Conservation (phyloP, 2,329 filamentous ascomycete genomes). For the Epichloe sibirici region DNA sequence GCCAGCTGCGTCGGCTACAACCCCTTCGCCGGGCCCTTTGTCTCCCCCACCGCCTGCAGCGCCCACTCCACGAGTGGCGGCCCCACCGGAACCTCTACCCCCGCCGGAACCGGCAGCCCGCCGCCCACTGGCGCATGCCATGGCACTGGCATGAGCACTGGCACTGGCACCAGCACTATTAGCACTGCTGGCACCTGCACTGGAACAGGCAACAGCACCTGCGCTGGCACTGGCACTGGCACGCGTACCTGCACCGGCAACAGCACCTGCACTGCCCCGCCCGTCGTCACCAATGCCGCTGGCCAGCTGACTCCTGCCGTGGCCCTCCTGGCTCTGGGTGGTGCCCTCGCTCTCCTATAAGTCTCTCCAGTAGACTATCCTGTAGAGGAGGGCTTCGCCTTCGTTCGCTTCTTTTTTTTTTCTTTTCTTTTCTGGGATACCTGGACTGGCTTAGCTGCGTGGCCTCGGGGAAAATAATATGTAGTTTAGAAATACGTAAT, state of each 20-base stretch:
- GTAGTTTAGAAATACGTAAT: constrained; percentile 14
- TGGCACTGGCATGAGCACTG: not conserved
- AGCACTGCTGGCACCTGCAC: not conserved
- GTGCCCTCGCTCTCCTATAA: constrained; percentile 12
- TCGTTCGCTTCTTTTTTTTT: not conserved
- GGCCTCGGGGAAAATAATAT: constrained; percentile 18
- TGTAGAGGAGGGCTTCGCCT: constrained; percentile 8
- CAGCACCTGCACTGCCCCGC: not conserved
- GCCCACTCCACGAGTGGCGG: not conserved
- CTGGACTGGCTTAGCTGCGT: not conserved
- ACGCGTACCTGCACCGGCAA: not conserved
- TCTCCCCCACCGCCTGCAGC: constrained; percentile 10
- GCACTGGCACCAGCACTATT: not conserved
- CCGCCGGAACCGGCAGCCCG: not conserved
- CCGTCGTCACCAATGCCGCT: constrained; percentile 11
- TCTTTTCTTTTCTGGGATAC: not conserved
- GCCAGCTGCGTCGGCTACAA: constrained; percentile 15
- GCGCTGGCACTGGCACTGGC: not conserved
- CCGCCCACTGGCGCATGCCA: not conserved
- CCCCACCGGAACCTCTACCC: not conserved
- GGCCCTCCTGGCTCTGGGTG: constrained; percentile 14
- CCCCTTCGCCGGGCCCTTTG: constrained; percentile 11
- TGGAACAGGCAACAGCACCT: not conserved
- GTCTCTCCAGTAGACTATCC: constrained; percentile 5
- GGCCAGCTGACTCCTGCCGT: constrained; percentile 12